Base-by-base conservation (phyloP, 805 yeast species). In the Cyberlindnera misumaiensis region DNA sequence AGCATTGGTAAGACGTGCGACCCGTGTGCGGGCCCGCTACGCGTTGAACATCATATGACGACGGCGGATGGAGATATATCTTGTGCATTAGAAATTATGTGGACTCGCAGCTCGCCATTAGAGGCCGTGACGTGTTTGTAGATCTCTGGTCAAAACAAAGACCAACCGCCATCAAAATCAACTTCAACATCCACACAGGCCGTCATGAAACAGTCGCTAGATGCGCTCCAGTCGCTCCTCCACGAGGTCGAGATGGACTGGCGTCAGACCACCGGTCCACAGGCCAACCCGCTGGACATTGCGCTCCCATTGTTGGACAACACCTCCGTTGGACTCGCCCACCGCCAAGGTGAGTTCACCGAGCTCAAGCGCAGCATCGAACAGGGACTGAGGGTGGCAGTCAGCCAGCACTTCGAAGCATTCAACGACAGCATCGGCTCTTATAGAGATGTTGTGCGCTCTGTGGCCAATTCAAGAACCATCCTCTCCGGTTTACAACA, bases 321-420 rank as follows among this genome's bases (percentile, higher is more conserved):
- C 50, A 78, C 95, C 2, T 83, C 95, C 1, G 93, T 88, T n/a
- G 97, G 97, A 0, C 63, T 85, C 51, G 95, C 95, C 1, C 81
- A 80, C 51, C 75, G 80, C 43, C 68, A 70, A 41, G 69, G 69
- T 2, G 88, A 85, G 44, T 90, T 90, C 48, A 65, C 70, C 31
- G 70, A 72, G 34, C 59, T 87, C 32, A 76, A 80, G 44, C 63
- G 65, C 17, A 65, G 73, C 38, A 72, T 89, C 11, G 73, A 79
- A 12, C 55, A 55, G 13, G 73, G 78, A 18, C 65, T 90, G 37
- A 73, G 80, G 42, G 62, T 60, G 17, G 85, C 89, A 2, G 96
- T 89, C 22, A 82, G 81, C 47, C 83, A 80, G 38, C 83, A 87
- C 55, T 81, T 80, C 56, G 89, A 85, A 55, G 80, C 86, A 2